A percentile compares a stretch with the other conserved stretches of the same genome.
These are phyloP conservation scores for Candida anutae DNA, from an alignment of 1,139 yeast genomes.

Conservation along the genomic window DNA sequence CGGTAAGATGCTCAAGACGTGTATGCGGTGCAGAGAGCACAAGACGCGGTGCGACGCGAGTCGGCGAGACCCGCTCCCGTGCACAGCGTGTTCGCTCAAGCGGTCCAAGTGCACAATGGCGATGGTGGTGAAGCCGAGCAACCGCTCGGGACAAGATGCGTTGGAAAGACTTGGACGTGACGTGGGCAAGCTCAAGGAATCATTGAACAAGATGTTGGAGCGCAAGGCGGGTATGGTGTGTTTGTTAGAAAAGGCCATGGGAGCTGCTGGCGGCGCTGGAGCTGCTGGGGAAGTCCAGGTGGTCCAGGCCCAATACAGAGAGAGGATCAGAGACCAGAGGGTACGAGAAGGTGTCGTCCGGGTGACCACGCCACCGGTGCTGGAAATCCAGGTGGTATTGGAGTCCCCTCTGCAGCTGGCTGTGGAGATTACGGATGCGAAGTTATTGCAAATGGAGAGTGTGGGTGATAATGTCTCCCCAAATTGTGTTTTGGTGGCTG, in stretches of 20 bases:
- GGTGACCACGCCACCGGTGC: conserved; percentile 7
- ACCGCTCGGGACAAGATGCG: conserved; percentile 20
- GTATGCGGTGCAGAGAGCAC: conserved; percentile 56
- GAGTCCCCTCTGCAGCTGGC: no score
- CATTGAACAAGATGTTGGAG: conserved; percentile 20
- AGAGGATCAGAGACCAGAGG: no score
- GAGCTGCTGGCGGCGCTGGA: no score
- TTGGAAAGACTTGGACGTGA: conserved; percentile 26
- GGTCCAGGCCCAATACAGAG: no score
- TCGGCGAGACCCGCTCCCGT: conserved; percentile 44
- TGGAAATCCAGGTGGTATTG: conserved; percentile 24
- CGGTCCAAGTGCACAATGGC: conserved; percentile 46
- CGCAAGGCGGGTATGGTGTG: conserved; percentile 19
- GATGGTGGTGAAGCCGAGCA: conserved; percentile 19
- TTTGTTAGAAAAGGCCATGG: conserved; percentile 6
- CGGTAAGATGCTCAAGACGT: conserved; percentile 39
- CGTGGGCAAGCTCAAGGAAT: conserved; percentile 17
- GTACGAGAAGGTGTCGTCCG: no score
- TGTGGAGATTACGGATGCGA: no score
- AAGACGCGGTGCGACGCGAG: conserved; percentile 59
- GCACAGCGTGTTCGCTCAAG: conserved; percentile 49
- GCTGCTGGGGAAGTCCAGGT: no score
- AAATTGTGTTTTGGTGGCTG: no score
- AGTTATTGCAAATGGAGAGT: no score
- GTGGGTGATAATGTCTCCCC: no score